Conservation (phyloP, 192 early-diverging fungal species). For the Coemansia sp. region DNA sequence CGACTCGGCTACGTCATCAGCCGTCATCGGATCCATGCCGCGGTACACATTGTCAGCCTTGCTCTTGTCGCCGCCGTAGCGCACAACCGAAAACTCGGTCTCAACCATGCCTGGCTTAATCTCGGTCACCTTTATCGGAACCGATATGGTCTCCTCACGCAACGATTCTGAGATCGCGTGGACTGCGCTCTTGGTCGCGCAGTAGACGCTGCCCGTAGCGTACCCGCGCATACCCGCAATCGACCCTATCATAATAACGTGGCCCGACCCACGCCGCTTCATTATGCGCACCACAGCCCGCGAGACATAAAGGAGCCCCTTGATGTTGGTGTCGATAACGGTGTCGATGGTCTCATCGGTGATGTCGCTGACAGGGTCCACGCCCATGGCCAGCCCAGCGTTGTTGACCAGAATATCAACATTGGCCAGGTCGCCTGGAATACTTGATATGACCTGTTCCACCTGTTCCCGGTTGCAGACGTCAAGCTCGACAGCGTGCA, state of each 20-base stretch:
- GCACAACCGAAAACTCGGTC: constrained; percentile 86
- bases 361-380: constrained; percentile 64
- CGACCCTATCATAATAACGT: constrained; percentile 84
- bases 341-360: constrained; percentile 64
- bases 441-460: constrained; percentile 36
- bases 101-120: constrained; percentile 86
- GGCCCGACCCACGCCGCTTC: constrained; percentile 61
- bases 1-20: constrained; percentile 71
- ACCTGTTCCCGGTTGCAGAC: constrained; percentile 62
- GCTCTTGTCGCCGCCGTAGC: constrained; percentile 65
- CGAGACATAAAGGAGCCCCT: constrained; percentile 78
- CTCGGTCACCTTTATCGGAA: constrained; percentile 69
- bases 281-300: constrained; percentile 79
- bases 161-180: constrained; percentile 76
- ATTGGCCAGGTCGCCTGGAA: constrained; percentile 55
- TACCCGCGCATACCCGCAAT: constrained; percentile 69
- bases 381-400: constrained; percentile 76
- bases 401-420: constrained; percentile 90
- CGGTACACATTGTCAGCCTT: constrained; percentile 75
- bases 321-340: constrained; percentile 91
- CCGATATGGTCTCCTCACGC: constrained; percentile 70
- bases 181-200: constrained; percentile 80
- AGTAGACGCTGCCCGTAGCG: constrained; percentile 74
- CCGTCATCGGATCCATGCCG: constrained; percentile 68
- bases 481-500: constrained; percentile 68